Evolutionary conservation across 2,329 filamentous ascomycete species (phyloP), one percentile per base, ranked within the genome.

Genomic region (Cordyceps tenuipes): DNA sequence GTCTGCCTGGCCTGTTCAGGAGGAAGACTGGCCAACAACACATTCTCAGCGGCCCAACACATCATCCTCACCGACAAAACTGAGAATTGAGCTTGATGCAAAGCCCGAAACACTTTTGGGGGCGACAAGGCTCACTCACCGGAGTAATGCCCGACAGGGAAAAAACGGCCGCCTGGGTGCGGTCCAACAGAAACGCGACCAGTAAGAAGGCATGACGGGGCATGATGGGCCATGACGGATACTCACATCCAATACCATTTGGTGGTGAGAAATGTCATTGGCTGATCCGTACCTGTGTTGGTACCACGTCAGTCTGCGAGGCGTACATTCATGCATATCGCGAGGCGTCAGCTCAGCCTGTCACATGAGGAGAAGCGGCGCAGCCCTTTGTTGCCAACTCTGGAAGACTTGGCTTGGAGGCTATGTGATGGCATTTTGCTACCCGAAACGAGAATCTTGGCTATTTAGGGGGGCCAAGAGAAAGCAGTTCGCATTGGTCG

Each of bases 41-140:
- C 70, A 26, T 68, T 82, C 19, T 74, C 76, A 1, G 65, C 68
- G 1, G 66, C 64, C 9, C 75, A 79, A 0, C 73, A 74, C 5
- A 65, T 81, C 19, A 66, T 82, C 31, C 69, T 79, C 44, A 72
- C 78, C 63, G 79, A 82, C 70, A 77, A 77, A 62, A 70, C 75
- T 0, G 79, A 36, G 26, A 29, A 6, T 8, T 29, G 29, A 29
- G 29, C 12, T 6, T 36, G 5, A 79, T 34, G 73, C 79, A 53
- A 68, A 79, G 1, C 73, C 74, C 7, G 67, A 67, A 60, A 68
- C 64, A 5, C 66, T 17, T 70, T 46, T 54, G 43, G 43, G 43
- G 43, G n/a, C 3, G 63, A 29, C 29, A 10, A 63, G 51, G n/a
- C 34, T 73, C 70, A 70, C 71, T 73, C 70, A 70, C 71, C 71